Conservation (phyloP, 768 basidiomycete species). For the Boletus subparvulus region DNA sequence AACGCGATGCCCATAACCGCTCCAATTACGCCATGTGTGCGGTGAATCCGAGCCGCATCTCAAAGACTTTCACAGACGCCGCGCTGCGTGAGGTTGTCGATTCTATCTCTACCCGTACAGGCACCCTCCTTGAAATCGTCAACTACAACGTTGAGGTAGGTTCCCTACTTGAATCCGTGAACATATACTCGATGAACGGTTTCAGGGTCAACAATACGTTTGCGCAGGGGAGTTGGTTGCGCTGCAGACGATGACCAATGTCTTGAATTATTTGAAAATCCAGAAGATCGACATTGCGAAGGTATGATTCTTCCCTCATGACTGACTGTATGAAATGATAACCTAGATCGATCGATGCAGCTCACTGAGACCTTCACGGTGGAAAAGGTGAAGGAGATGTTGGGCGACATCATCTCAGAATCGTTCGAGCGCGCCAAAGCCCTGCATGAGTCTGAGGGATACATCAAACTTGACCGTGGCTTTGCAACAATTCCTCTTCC, state of each 20-base stretch:
- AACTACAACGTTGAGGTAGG: constrained; percentile 91
- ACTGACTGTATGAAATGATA: not conserved
- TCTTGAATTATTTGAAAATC: constrained; percentile 93
- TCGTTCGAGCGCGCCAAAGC: constrained; percentile 75
- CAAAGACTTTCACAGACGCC: constrained; percentile 89
- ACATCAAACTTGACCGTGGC: constrained; percentile 93
- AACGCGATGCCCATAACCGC: constrained; percentile 88
- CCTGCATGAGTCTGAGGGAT: constrained; percentile 78
- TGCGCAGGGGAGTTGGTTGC: constrained; percentile 96
- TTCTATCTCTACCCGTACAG: constrained; percentile 71
- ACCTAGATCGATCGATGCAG: constrained; percentile 38
- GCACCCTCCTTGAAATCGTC: constrained; percentile 92
- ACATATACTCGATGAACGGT: constrained; percentile 3
- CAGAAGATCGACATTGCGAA: constrained; percentile 93
- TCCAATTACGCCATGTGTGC: constrained; percentile 99
- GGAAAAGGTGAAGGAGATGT: constrained; percentile 96
- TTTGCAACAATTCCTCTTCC: constrained; percentile 94
- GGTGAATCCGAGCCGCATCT: constrained; percentile 95
- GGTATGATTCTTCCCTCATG: constrained; percentile 39
- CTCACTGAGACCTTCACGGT: constrained; percentile 84
- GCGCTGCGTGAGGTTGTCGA: constrained; percentile 98
- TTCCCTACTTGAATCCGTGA: not conserved
- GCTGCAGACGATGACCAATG: constrained; percentile 91
- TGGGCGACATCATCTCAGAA: constrained; percentile 85
- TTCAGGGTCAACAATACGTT: constrained; percentile 98